Evolutionary conservation across 768 basidiomycete genomes (phyloP).

Genomic region (Dentipellis fragilis): DNA sequence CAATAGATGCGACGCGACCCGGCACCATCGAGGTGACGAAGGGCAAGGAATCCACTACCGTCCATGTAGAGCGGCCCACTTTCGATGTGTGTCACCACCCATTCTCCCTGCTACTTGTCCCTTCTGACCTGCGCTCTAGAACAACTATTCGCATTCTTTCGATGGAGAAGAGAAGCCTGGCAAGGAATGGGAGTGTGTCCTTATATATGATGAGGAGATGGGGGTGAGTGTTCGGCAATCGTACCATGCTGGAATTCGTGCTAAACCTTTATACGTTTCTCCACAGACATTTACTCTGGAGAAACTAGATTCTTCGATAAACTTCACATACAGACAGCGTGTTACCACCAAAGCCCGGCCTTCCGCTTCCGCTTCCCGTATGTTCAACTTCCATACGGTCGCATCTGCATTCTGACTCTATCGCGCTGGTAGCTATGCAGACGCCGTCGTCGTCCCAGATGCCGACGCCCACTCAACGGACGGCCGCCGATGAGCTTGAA

Average conservation of each 20-base stretch:
- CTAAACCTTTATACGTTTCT: background rate
- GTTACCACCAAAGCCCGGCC: constrained; percentile 4
- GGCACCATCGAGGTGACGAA: constrained; percentile 56
- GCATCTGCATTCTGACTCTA: background rate
- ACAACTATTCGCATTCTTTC: constrained; percentile 45
- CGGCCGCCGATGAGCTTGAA: constrained; percentile 16
- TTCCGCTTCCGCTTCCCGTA: constrained; percentile 7
- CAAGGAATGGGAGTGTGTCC: constrained; percentile 65
- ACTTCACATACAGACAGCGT: constrained; percentile 7
- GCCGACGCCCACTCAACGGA: background rate
- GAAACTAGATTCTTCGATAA: constrained; percentile 12
- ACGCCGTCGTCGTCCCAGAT: constrained; percentile 6
- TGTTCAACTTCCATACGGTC: constrained; percentile 1
- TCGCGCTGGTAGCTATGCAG: background rate
- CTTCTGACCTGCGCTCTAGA: constrained; percentile 21
- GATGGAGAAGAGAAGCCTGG: constrained; percentile 46
- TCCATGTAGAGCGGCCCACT: constrained; percentile 58
- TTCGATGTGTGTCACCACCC: constrained; percentile 40
- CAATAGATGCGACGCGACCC: constrained; percentile 54
- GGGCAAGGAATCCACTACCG: constrained; percentile 38
- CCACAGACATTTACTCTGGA: constrained; percentile 10
- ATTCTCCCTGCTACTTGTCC: background rate
- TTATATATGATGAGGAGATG: constrained; percentile 71
- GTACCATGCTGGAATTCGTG: background rate
- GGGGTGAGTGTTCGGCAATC: constrained; percentile 34